Evolutionary conservation across 2,329 filamentous ascomycete species (phyloP).

Genomic region (Huntiella savannae): DNA sequence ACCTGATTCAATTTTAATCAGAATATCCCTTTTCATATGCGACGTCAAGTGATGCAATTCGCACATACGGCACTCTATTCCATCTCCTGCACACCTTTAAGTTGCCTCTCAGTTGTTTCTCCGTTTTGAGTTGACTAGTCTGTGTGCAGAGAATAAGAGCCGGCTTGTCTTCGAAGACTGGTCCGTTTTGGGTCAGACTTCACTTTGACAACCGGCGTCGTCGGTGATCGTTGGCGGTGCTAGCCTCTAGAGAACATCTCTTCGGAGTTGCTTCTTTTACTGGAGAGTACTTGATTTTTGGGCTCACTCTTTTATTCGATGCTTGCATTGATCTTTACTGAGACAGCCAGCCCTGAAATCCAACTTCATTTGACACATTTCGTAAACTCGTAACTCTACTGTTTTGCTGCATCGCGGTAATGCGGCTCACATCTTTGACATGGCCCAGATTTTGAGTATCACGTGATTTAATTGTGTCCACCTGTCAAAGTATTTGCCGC

Average conservation of each 20-base stretch:
- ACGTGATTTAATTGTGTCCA: too few species aligned
- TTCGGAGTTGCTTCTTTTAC: conserved; percentile 7
- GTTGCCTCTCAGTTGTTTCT: conserved; percentile 63
- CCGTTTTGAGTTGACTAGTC: conserved; percentile 91
- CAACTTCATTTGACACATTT: conserved; percentile 10
- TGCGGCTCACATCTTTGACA: too few species aligned
- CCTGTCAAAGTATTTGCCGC: too few species aligned
- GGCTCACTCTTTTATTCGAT: conserved; percentile 4
- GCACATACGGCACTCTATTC: background rate
- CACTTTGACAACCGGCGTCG: conserved; percentile 12
- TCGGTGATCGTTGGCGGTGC: conserved; percentile 9
- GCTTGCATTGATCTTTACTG: conserved; percentile 2
- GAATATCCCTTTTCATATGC: too few species aligned
- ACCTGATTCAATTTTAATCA: too few species aligned
- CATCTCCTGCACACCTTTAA: conserved; percentile 71
- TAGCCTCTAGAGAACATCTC: conserved; percentile 4
- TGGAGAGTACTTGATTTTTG: conserved; percentile 6
- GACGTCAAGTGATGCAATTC: too few species aligned
- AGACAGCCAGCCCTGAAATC: background rate
- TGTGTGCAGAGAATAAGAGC: conserved; percentile 67
- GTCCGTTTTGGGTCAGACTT: conserved; percentile 31
- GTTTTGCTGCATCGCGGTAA: background rate
- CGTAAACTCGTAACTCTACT: background rate
- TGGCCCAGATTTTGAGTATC: too few species aligned
- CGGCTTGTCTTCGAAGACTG: conserved; percentile 21